Percentiles rank a stretch among this genome's conserved stretches.
Evolutionary conservation across 2,329 filamentous ascomycete species (phyloP).

Genomic region (Xylaria sp.): DNA sequence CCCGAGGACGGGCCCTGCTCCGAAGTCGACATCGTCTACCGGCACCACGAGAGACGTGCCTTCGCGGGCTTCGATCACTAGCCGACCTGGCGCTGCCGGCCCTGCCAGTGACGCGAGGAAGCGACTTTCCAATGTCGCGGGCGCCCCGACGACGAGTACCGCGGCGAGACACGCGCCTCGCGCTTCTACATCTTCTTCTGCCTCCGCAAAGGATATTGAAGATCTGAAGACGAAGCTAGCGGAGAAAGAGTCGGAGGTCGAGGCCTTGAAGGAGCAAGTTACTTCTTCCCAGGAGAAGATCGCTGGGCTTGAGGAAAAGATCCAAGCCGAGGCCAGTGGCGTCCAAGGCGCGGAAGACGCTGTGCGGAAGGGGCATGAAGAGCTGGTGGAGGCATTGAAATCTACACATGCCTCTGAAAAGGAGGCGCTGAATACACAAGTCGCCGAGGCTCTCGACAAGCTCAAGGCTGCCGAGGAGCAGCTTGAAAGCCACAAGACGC

Average conservation of each 20-base stretch:
- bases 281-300: conserved; percentile 59
- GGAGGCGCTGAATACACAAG: conserved; percentile 49
- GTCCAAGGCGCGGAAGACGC: conserved; percentile 44
- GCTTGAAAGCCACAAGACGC: conserved; percentile 52
- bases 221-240: conserved; percentile 62
- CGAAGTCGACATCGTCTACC: conserved; percentile 43
- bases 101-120: conserved; percentile 56
- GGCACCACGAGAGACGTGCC: conserved; percentile 28
- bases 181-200: conserved; percentile 42
- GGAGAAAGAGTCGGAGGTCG: conserved; percentile 60
- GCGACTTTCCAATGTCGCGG: conserved; percentile 56
- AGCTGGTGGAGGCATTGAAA: conserved; percentile 53
- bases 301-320: conserved; percentile 55
- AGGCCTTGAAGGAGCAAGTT: conserved; percentile 59
- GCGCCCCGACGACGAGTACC: conserved; percentile 41
- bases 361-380: conserved; percentile 46
- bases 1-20: conserved; percentile 39
- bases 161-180: conserved; percentile 47
- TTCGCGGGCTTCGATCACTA: conserved; percentile 33
- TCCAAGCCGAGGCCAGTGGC: conserved; percentile 45
- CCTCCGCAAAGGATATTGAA: conserved; percentile 58
- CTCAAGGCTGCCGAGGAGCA: conserved; percentile 55
- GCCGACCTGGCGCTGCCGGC: conserved; percentile 41
- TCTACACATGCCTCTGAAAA: conserved; percentile 53
- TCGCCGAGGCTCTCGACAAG: conserved; percentile 53